phyloP scores from a whole-genome alignment of 2,329 filamentous ascomycete species.

The Cladosporium phlei region DNA sequence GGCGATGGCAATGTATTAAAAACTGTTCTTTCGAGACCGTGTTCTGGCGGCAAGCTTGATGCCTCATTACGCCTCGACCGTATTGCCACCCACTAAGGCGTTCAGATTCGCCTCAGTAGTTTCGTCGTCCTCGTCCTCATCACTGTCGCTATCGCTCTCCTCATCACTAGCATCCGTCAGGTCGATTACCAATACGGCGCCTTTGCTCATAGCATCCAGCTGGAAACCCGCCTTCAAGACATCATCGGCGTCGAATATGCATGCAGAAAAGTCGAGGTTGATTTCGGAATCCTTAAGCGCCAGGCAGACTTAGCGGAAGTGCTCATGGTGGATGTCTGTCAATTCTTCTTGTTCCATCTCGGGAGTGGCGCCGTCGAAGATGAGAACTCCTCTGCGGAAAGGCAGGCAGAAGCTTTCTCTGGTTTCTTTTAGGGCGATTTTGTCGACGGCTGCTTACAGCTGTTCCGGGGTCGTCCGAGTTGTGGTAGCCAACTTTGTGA shows the following conservation, averaged over 20 bases:
- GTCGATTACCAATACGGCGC: slow-evolving; percentile 6
- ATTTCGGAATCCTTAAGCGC: slow-evolving; percentile 7
- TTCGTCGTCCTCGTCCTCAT: slow-evolving; percentile 3
- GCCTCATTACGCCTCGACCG: neutral
- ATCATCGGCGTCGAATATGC: slow-evolving; percentile 7
- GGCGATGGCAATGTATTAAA: too few species aligned
- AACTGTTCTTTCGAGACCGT: too few species aligned
- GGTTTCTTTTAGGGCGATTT: neutral
- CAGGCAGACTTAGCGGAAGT: slow-evolving; percentile 8
- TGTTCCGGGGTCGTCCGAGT: slow-evolving; percentile 1
- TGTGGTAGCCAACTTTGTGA: slow-evolving; percentile 3
- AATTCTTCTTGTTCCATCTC: neutral
- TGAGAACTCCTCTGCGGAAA: slow-evolving; percentile 8
- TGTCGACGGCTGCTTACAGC: neutral
- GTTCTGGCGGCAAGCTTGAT: too few species aligned
- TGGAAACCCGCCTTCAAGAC: slow-evolving; percentile 6
- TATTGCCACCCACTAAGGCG: slow-evolving; percentile 2
- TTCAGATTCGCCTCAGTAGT: neutral
- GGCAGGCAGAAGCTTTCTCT: slow-evolving; percentile 5
- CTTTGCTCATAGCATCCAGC: slow-evolving; percentile 10
- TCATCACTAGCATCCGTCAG: slow-evolving; percentile 2
- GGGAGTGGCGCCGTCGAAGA: slow-evolving; percentile 1
- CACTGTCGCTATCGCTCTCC: neutral
- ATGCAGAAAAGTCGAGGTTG: slow-evolving; percentile 10
- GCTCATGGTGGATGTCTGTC: slow-evolving; percentile 4